Base-by-base conservation (phyloP, 352 stramenopile genomes). In the Pythium folliculosum region DNA sequence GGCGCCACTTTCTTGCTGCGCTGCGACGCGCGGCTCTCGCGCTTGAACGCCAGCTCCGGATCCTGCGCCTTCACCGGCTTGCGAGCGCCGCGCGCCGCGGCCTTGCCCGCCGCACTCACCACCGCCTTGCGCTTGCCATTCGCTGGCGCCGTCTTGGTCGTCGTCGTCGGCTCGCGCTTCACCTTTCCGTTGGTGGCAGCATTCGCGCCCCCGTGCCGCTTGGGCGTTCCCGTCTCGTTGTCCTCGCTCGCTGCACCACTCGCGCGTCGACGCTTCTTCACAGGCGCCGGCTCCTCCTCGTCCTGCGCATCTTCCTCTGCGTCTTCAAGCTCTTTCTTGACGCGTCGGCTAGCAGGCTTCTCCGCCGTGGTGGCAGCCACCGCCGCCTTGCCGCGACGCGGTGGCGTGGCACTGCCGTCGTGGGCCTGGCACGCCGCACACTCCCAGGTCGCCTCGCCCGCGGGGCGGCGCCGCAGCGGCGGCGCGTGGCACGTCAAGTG, bases 401-500 rank as follows among this genome's bases (percentile, higher is more conserved):
- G 3, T 2, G 35, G 35, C 35, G 12, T 40, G 35, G 35, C 35
- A 7, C 35, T 40, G n/a, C 37, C 51, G 23, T 57, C 35, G 32
- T 47, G 22, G 40, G 40, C 40, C 32, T 55, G 60, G 38, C 83
- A 92, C 21, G 50, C 40, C 10, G 56, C 22, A 53, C 84, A 92
- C 30, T 68, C 55, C 85, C 82, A 91, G 1, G 58, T 60, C 32
- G 76, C 69, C 19, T 51, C 71, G 38, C 75, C 50, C 55, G 61
- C 63, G 10, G 82, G 82, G 0, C 80, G 78, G 1, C 81, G 81
- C 49, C 75, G 76, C 44, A 89, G 66, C 43, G 77, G 73, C 52
- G 85, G 85, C 25, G 58, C 56, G n/a, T 81, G 71, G 65, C 85
- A 94, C 14, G 69, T 40, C 65, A 94, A 60, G 40, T 93, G 85